phyloP scores from a whole-genome alignment of 192 early-diverging fungal genomes.

The Umbelopsis sp. region DNA sequence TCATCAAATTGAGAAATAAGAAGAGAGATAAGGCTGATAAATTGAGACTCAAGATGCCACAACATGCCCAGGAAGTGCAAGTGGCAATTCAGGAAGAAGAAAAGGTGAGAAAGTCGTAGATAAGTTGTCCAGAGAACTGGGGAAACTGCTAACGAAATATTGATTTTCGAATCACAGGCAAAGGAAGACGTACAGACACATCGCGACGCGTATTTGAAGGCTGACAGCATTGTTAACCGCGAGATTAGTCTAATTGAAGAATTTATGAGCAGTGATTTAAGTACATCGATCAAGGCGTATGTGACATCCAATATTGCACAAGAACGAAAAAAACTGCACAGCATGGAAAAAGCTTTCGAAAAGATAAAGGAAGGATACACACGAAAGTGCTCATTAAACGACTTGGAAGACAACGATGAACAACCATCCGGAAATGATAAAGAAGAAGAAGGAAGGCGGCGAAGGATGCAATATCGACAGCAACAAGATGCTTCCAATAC shows the following conservation, averaged over 20 bases:
- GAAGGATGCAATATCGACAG: conserved; percentile 6
- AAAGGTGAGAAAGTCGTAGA: conserved; percentile 11
- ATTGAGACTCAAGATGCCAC: conserved; percentile 35
- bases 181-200: conserved; percentile 29
- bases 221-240: conserved; percentile 43
- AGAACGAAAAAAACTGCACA: conserved; percentile 41
- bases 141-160: conserved; percentile 1
- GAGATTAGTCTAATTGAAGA: conserved; percentile 49
- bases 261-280: conserved; percentile 45
- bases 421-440: neutral
- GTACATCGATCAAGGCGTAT: conserved; percentile 37
- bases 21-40: conserved; percentile 38
- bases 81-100: conserved; percentile 29
- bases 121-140: no score
- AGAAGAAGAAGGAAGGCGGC: conserved; percentile 20
- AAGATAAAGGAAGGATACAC: conserved; percentile 20
- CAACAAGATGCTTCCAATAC: conserved; percentile 13
- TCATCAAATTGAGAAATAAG: conserved; percentile 41
- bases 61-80: conserved; percentile 27
- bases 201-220: conserved; percentile 34
- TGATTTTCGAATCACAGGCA: conserved; percentile 26
- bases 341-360: conserved; percentile 42
- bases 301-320: conserved; percentile 38
- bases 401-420: conserved; percentile 1
- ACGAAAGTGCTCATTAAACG: neutral